Evolutionary conservation across 441 rosid species (phyloP).

Genomic region (Croton laevigatus): DNA sequence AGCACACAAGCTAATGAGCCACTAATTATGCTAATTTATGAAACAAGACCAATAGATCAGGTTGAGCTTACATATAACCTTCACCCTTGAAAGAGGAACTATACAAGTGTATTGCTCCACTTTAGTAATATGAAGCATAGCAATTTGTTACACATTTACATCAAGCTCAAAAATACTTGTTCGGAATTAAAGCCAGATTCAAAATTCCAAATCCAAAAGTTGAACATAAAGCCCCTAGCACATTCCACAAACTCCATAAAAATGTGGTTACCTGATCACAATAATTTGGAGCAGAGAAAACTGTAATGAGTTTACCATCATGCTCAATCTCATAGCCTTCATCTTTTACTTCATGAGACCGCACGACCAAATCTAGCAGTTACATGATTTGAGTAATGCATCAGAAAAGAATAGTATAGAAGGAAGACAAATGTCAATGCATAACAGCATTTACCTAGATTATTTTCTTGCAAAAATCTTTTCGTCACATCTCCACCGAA

Average conservation of each 20-base stretch:
- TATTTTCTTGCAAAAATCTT: slow-evolving; percentile 80
- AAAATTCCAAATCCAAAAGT: not conserved
- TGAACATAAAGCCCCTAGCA: not conserved
- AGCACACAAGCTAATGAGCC: no score
- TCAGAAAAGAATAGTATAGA: slow-evolving; percentile 14
- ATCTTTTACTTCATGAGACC: slow-evolving; percentile 98
- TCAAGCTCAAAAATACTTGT: not conserved
- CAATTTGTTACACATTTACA: not conserved
- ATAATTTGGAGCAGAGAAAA: slow-evolving; percentile 98
- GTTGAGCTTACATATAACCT: no score
- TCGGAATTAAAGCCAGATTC: not conserved
- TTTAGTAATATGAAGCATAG: not conserved
- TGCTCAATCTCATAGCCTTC: slow-evolving; percentile 98
- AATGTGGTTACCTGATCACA: slow-evolving; percentile 84
- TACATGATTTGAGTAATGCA: slow-evolving; percentile 16
- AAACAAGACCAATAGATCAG: no score
- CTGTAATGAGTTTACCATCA: slow-evolving; percentile 94
- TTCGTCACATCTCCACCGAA: slow-evolving; percentile 94
- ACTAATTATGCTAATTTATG: no score
- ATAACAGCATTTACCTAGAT: slow-evolving; percentile 53
- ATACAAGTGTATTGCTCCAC: no score
- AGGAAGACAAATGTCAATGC: slow-evolving; percentile 9
- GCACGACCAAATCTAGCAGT: slow-evolving; percentile 69
- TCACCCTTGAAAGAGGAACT: no score
- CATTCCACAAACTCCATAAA: not conserved